A percentile compares a stretch with the other conserved stretches of the same genome.
Evolutionary conservation across 306 rosid species (phyloP).

Genomic region (Dalbergia cultrata): DNA sequence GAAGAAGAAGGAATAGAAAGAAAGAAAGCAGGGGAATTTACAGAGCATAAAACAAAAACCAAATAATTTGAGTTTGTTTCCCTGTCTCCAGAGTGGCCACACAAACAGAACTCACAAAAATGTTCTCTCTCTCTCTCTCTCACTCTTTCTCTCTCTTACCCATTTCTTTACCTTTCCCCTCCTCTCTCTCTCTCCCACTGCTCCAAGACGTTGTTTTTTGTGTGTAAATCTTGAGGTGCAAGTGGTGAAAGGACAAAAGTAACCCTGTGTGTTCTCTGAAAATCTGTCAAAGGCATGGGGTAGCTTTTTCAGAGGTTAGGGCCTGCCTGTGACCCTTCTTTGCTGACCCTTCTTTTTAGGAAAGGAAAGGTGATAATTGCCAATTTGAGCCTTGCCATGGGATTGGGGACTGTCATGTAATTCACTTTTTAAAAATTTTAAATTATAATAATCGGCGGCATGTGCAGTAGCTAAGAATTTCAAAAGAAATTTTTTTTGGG

Average conservation of each 20-base stretch:
- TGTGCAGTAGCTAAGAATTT: constrained; percentile 1
- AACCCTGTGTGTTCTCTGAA: constrained; percentile 49
- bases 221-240: constrained; percentile 36
- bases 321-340: constrained; percentile 37
- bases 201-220: background rate
- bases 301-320: constrained; percentile 55
- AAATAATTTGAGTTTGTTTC: constrained; percentile 66
- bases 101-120: background rate
- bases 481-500: background rate
- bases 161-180: background rate
- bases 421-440: background rate
- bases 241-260: constrained; percentile 50
- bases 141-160: constrained; percentile 26
- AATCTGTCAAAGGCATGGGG: constrained; percentile 40
- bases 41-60: constrained; percentile 42
- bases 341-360: constrained; percentile 57
- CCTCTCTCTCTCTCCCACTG: background rate
- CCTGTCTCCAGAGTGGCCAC: constrained; percentile 61
- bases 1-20: background rate
- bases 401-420: constrained; percentile 8
- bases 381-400: constrained; percentile 13
- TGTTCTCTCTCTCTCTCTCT: background rate
- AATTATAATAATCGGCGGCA: background rate
- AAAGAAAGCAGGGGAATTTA: constrained; percentile 49
- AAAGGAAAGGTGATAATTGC: background rate